Conservation (phyloP, 768 basidiomycete genomes). For the Pholiota microspora region DNA sequence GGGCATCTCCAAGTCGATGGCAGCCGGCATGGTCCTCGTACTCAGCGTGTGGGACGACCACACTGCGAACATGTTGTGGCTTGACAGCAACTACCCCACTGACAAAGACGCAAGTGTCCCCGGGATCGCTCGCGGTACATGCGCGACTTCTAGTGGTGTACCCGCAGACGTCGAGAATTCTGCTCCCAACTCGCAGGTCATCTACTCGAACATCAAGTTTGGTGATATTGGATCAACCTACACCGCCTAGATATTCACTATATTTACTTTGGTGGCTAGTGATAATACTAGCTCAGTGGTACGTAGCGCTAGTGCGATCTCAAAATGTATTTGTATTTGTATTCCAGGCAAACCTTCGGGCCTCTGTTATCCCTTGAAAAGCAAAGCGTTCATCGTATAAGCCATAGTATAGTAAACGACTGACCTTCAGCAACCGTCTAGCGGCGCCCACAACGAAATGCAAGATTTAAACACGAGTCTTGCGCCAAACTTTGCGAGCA, state of each 20-base stretch:
- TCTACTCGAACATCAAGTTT: slow-evolving; percentile 22
- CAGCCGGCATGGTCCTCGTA: slow-evolving; percentile 37
- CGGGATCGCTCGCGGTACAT: slow-evolving; percentile 21
- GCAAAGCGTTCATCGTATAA: no score
- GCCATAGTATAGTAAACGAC: no score
- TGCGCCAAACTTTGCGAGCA: no score
- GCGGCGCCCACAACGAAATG: no score
- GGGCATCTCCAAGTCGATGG: slow-evolving; percentile 12
- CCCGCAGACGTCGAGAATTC: slow-evolving; percentile 14
- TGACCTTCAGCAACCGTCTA: no score
- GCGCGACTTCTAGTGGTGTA: slow-evolving; percentile 16
- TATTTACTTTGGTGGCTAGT: no score
- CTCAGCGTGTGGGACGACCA: slow-evolving; percentile 30
- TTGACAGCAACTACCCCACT: slow-evolving; percentile 36
- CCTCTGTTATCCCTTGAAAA: no score
- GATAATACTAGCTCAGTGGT: no score
- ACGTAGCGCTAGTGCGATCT: no score
- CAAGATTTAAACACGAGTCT: no score
- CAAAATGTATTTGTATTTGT: no score
- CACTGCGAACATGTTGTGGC: slow-evolving; percentile 38
- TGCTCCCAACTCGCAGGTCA: slow-evolving; percentile 16
- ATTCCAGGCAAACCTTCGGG: no score
- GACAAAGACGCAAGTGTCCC: slow-evolving; percentile 15
- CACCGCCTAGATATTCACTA: neutral
- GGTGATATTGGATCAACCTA: slow-evolving; percentile 20